Conservation (phyloP, 2,329 filamentous ascomycete species). For the Cyanodermella asteris region DNA sequence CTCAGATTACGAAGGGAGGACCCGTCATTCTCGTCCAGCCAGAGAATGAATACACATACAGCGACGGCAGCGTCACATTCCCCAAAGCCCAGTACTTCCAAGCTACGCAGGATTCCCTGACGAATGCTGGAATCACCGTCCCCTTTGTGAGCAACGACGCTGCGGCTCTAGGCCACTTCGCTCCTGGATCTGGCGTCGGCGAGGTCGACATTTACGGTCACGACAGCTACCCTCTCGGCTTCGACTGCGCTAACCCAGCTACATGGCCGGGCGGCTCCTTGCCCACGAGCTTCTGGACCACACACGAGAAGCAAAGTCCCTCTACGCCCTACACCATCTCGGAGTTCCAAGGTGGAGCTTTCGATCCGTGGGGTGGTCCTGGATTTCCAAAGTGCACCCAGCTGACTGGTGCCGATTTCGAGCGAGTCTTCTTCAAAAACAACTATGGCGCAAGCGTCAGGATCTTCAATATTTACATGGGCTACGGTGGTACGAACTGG, state of each 20-base stretch:
- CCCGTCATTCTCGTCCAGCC: conserved; percentile 60
- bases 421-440: conserved; percentile 63
- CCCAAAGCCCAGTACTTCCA: conserved; percentile 48
- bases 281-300: conserved; percentile 31
- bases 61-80: conserved; percentile 28
- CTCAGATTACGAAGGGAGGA: conserved; percentile 64
- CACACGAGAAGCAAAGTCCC: conserved; percentile 39
- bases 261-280: conserved; percentile 36
- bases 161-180: conserved; percentile 35
- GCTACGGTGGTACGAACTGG: conserved; percentile 65
- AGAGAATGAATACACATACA: conserved; percentile 56
- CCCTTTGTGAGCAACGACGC: conserved; percentile 60
- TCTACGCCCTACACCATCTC: conserved; percentile 42
- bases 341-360: conserved; percentile 51
- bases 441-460: conserved; percentile 42
- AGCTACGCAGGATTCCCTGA: conserved; percentile 46
- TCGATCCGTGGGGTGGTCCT: conserved; percentile 52
- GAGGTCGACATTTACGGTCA: conserved; percentile 44
- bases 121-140: conserved; percentile 46
- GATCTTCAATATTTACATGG: conserved; percentile 59
- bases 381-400: conserved; percentile 46
- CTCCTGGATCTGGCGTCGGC: conserved; percentile 35
- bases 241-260: conserved; percentile 31
- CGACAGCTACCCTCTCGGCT: conserved; percentile 36
- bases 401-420: conserved; percentile 51